phyloP scores from a whole-genome alignment of 2,329 filamentous ascomycete genomes.

The Westerdykella aurantiaca region DNA sequence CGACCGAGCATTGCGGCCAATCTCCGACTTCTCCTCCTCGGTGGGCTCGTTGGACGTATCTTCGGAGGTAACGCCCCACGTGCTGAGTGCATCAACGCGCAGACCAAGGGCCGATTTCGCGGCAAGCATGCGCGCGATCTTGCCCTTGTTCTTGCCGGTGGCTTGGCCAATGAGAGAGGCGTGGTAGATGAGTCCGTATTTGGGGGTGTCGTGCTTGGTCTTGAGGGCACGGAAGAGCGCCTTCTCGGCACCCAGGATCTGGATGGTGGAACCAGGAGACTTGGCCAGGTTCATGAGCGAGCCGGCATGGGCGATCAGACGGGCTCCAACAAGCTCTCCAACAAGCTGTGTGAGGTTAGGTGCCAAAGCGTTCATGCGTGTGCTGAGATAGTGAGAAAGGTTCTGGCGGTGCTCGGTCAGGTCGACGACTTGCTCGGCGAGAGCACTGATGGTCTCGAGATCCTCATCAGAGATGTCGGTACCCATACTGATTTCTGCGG shows the following conservation, averaged over 20 bases:
- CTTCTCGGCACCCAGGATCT: constrained; percentile 98
- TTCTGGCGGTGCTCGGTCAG: constrained; percentile 87
- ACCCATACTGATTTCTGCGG: constrained; percentile 96
- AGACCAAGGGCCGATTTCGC: constrained; percentile 90
- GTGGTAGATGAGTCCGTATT: constrained; percentile 83
- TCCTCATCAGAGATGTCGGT: constrained; percentile 93
- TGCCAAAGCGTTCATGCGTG: constrained; percentile 93
- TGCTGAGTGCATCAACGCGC: constrained; percentile 82
- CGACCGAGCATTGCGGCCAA: constrained; percentile 67
- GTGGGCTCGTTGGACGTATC: constrained; percentile 51
- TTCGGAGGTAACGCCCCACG: constrained; percentile 62
- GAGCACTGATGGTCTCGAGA: constrained; percentile 82
- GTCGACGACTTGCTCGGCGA: constrained; percentile 88
- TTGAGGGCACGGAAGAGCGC: constrained; percentile 96
- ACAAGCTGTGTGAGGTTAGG: constrained; percentile 92
- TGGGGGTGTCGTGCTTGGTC: constrained; percentile 98
- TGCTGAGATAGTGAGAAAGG: constrained; percentile 81
- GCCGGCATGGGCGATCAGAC: constrained; percentile 89
- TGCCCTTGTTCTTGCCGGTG: constrained; percentile 97
- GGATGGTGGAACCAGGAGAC: constrained; percentile 88
- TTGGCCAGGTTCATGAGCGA: constrained; percentile 94
- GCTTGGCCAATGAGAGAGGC: constrained; percentile 80
- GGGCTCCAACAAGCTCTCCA: constrained; percentile 87
- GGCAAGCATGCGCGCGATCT: constrained; percentile 94
- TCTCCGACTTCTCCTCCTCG: constrained; percentile 79